Evolutionary conservation across 2,329 filamentous ascomycete genomes (phyloP).

Genomic region (Neonectria coccinea): DNA sequence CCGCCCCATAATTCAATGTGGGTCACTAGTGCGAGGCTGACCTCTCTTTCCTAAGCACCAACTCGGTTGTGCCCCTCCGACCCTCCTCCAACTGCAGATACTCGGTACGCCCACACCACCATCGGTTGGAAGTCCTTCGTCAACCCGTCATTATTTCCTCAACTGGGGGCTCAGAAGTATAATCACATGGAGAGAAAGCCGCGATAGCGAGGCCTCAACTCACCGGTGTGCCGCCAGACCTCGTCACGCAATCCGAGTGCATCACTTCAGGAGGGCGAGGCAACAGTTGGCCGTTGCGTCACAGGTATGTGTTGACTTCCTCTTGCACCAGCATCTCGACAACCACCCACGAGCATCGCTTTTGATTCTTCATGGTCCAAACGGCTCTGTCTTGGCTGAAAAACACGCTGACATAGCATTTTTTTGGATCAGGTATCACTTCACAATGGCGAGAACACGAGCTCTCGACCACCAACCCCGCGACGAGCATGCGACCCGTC

Average conservation of each 20-base stretch:
- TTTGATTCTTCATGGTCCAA: not conserved
- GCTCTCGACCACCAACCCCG: constrained; percentile 35
- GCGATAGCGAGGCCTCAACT: not conserved
- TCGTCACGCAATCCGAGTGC: not conserved
- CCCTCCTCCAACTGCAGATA: constrained; percentile 38
- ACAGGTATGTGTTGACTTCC: constrained; percentile 31
- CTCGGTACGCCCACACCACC: constrained; percentile 5
- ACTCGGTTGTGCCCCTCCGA: constrained; percentile 40
- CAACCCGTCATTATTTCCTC: not conserved
- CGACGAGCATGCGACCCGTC: constrained; percentile 31
- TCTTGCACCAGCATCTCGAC: constrained; percentile 29
- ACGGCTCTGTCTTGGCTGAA: not conserved
- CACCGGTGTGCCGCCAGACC: not conserved
- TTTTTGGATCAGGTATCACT: constrained; percentile 14
- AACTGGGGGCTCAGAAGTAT: not conserved
- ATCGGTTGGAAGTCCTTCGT: not conserved
- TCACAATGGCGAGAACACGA: constrained; percentile 47
- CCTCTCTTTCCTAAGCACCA: constrained; percentile 27
- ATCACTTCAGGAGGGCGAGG: constrained; percentile 15
- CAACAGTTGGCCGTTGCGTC: constrained; percentile 14
- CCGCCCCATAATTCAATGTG: not conserved
- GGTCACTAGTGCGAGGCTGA: constrained; percentile 39
- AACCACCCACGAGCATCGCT: not conserved
- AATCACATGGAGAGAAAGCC: not conserved
- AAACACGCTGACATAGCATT: constrained; percentile 21